Conservation (phyloP, 768 basidiomycete species). For the Chiua virens region DNA sequence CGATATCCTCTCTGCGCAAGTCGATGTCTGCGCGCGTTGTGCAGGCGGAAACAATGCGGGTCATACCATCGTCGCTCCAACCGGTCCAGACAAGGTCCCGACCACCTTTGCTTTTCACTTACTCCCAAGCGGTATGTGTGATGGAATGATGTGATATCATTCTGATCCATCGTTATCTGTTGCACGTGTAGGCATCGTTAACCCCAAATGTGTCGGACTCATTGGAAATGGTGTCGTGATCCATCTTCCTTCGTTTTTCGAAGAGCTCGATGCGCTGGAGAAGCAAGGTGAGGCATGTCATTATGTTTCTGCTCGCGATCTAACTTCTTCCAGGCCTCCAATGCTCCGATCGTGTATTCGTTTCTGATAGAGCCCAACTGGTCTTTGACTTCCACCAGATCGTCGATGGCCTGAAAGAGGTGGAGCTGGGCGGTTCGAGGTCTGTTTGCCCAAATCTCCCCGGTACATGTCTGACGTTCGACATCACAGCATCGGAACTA, state of each 20-base stretch:
- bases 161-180: background rate
- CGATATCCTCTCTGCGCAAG: conserved; percentile 88
- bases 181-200: conserved; percentile 18
- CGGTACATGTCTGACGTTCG: background rate
- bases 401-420: conserved; percentile 97
- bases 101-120: conserved; percentile 95
- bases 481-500: conserved; percentile 88
- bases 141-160: background rate
- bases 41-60: conserved; percentile 99
- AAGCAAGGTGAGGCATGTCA: conserved; percentile 60
- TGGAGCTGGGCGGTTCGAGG: conserved; percentile 91
- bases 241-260: conserved; percentile 93
- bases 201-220: conserved; percentile 69
- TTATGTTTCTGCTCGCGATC: background rate
- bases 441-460: conserved; percentile 23
- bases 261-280: conserved; percentile 84
- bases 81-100: conserved; percentile 64
- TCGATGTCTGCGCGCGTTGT: conserved; percentile 92
- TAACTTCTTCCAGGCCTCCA: conserved; percentile 62
- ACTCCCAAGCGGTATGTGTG: conserved; percentile 75
- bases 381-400: conserved; percentile 99
- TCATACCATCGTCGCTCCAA: conserved; percentile 90
- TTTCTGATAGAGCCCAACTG: conserved; percentile 95
- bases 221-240: conserved; percentile 97
- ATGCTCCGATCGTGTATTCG: conserved; percentile 80